Base-by-base conservation (phyloP, 1,284 basidiomycete genomes). In the Cryptococcus amylolentus region DNA sequence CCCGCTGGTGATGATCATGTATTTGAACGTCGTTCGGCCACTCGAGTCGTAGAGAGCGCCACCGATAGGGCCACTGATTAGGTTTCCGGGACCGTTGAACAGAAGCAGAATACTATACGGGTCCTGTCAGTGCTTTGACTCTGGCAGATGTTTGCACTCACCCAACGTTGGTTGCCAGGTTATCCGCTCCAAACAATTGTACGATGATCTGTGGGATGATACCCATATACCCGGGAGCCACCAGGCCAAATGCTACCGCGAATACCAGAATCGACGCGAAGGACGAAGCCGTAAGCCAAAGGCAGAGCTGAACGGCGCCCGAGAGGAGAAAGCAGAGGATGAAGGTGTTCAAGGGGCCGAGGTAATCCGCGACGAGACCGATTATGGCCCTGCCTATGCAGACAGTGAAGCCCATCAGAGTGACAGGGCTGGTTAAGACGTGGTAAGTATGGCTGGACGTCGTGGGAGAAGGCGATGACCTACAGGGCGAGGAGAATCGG, bases 151-250 rank as follows among this genome's bases (percentile, higher is more conserved):
- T 0, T 8, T 6, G 20, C 4, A 58, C 57, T 23, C 64, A 42
- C 12, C 67, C 71, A 3, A 69, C 65, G 44, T 72, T 72, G 5
- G 64, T 65, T 13, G 71, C 71, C 5, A 72, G 58, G 44, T 68
- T 64, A 2, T 55, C 43, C 0, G 67, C 63, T 2, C 71, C 71
- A 42, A 72, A 69, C 4, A 72, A 26, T 23, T 68, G 65, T 1
- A 69, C 66, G 20, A 68, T 63, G 35, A 69, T 68, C 49, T 70
- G 68, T 1, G 71, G 71, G 41, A 72, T 51, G 14, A 72, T 55
- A 3, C 66, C 64, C 2, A 68, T 47, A 37, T 63, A 72, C 3
- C 68, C 68, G 1, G 71, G 68, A 5, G 71, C 69, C 18, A 66
- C 62, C 28, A 68, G 40, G 6, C 68, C 68, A 46, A 63, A 70